Evolutionary conservation across 805 yeast genomes (phyloP), one percentile per base, ranked within the genome.

Genomic region (Naumovozyma dairenensis): DNA sequence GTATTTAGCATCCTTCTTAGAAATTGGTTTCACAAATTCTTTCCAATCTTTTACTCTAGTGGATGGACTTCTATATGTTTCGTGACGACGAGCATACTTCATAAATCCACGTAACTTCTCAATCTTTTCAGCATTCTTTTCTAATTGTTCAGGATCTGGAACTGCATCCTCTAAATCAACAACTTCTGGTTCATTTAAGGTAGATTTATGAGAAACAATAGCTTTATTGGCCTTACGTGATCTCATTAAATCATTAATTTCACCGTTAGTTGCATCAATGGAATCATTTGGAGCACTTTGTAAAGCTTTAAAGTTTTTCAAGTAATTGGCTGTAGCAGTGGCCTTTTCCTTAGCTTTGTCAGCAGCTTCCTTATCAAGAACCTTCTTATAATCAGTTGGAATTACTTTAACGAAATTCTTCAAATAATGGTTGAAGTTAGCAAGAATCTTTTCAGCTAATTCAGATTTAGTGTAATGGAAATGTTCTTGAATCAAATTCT

Each of bases 401-500:
- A 92, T 73, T 21, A 87, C 95, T 67, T 87, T 89, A 44, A 89
- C 95, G 52, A 89, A 87, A 42, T 87, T 72, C 28, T 87, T 84
- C 56, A 89, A 67, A 57, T 82, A 72, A 49, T 94, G 72, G 71
- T 87, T 84, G 71, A 92, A 89, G 62, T 87, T 87, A 43, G 65
- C 69, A 65, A 89, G 71, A 42, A 92, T 72, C 39, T 80, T 72
- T 47, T 76, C 81, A 32, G 97, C 96, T 43, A 92, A 72, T 54
- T 80, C 89, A 28, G 97, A 89, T 21, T 79, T 81, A 35, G 98
- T 89, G 73, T 82, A 86, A 58, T 86, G 94, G 51, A 86, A 78
- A 61, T 92, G 97, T 54, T 92, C 96, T 62, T 89, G 96, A 47
- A 89, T 76, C 53, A 89, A 70, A 18, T 93, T 94, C 55, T 95